phyloP scores from a whole-genome alignment of 306 rosid species.

The Abrus precatorius region DNA sequence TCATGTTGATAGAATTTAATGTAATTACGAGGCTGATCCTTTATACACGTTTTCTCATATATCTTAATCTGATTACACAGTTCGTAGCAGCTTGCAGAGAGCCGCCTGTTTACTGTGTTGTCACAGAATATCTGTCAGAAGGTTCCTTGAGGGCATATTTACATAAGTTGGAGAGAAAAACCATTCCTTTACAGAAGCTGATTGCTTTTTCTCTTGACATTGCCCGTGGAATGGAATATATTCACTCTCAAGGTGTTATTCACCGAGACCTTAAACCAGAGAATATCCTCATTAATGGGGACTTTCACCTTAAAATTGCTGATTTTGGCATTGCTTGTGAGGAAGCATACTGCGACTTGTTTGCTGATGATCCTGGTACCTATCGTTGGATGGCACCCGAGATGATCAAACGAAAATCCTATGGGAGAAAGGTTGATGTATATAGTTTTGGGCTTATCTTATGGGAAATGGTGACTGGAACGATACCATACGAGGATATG shows the following conservation, averaged over 20 bases:
- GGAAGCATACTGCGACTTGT: conserved; percentile 76
- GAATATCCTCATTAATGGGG: conserved; percentile 78
- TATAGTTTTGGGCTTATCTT: conserved; percentile 93
- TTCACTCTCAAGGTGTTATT: conserved; percentile 86
- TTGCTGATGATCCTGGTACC: conserved; percentile 94
- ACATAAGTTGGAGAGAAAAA: conserved; percentile 76
- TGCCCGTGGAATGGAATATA: conserved; percentile 91
- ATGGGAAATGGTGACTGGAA: conserved; percentile 91
- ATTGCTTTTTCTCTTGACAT: conserved; percentile 79
- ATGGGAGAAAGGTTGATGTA: conserved; percentile 89
- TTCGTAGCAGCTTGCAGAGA: conserved; percentile 89
- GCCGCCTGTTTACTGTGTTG: conserved; percentile 86
- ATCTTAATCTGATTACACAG: conserved; percentile 62
- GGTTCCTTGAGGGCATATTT: conserved; percentile 89
- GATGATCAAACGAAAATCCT: conserved; percentile 90
- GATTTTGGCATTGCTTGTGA: conserved; percentile 98
- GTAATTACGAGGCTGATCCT: conserved; percentile 25
- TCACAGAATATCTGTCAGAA: conserved; percentile 86
- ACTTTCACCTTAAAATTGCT: conserved; percentile 80
- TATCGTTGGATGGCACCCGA: conserved; percentile 99
- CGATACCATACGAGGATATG: conserved; percentile 91
- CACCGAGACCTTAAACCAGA: conserved; percentile 98
- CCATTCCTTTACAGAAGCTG: conserved; percentile 67
- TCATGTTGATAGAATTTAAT: conserved; percentile 31
- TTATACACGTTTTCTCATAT: conserved; percentile 43